Evolutionary conservation across 352 stramenopile genomes (phyloP).

Genomic region (Phytophthora ramorum): DNA sequence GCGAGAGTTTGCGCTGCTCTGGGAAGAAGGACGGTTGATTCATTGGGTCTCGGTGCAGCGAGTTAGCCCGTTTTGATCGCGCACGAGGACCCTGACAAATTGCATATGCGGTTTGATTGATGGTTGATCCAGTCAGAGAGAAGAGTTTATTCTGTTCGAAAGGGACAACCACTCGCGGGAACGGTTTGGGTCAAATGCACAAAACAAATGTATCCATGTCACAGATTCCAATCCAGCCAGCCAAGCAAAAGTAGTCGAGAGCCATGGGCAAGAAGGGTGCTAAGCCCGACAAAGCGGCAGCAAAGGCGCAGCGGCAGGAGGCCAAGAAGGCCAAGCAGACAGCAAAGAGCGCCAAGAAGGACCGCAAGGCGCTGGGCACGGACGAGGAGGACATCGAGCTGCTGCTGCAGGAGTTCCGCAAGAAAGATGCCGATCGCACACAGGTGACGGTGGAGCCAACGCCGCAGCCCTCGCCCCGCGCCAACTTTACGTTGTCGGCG

Average conservation of each 20-base stretch:
- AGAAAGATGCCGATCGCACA: constrained; percentile 76
- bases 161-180: no score
- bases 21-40: no score
- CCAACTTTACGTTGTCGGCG: constrained; percentile 84
- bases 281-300: constrained; percentile 73
- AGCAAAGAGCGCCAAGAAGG: constrained; percentile 79
- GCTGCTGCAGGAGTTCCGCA: constrained; percentile 81
- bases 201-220: not conserved
- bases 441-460: constrained; percentile 62
- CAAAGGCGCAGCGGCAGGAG: constrained; percentile 78
- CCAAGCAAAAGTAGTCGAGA: constrained; percentile 1
- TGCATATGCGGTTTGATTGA: no score
- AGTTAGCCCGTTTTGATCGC: no score
- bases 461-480: constrained; percentile 67
- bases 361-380: constrained; percentile 74
- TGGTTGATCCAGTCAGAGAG: no score
- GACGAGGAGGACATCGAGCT: constrained; percentile 87
- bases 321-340: constrained; percentile 87
- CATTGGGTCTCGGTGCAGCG: no score
- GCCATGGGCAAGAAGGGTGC: constrained; percentile 64
- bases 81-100: no score
- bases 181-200: no score
- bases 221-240: not conserved
- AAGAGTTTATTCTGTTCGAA: no score
- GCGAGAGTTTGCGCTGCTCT: no score